A percentile compares a stretch with the other conserved stretches of the same genome.
Evolutionary conservation across 2,329 filamentous ascomycete genomes (phyloP).

Genomic region (Rutstroemia sydowiana): DNA sequence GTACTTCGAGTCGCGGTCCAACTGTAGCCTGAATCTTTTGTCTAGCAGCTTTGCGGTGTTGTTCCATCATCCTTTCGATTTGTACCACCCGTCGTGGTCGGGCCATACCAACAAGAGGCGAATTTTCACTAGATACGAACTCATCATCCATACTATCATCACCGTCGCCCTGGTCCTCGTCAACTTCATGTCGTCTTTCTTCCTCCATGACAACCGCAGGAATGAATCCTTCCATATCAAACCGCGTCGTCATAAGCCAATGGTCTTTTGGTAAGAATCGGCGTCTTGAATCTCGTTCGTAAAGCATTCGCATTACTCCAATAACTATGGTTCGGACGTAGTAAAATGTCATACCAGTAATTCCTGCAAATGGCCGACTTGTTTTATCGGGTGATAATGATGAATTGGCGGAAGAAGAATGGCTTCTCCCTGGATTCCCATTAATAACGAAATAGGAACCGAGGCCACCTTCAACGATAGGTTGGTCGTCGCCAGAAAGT

Average conservation of each 20-base stretch:
- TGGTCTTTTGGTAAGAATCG: conserved; percentile 76
- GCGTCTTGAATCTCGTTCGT: conserved; percentile 85
- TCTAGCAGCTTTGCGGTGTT: conserved; percentile 59
- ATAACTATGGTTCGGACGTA: conserved; percentile 77
- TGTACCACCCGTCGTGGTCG: conserved; percentile 54
- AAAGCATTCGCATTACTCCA: conserved; percentile 75
- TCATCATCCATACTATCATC: conserved; percentile 25
- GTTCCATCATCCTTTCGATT: conserved; percentile 54
- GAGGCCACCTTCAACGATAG: conserved; percentile 34
- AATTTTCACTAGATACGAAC: conserved; percentile 31
- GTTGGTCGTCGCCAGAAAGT: conserved; percentile 38
- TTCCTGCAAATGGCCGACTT: conserved; percentile 44
- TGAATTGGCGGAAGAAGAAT: neutral
- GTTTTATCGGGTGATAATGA: neutral
- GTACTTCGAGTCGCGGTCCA: conserved; percentile 78
- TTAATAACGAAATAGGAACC: conserved; percentile 38
- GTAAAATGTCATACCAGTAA: conserved; percentile 67
- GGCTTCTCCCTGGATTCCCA: conserved; percentile 13
- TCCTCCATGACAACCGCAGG: conserved; percentile 82
- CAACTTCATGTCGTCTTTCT: conserved; percentile 63
- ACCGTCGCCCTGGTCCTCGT: conserved; percentile 51
- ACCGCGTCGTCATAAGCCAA: conserved; percentile 85
- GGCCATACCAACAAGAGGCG: conserved; percentile 46
- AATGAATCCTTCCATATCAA: conserved; percentile 86
- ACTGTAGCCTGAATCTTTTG: conserved; percentile 70